Percentiles rank a stretch among this genome's conserved stretches.
Conservation (phyloP, 768 basidiomycete species). For the Boletus tylopilopsis region DNA sequence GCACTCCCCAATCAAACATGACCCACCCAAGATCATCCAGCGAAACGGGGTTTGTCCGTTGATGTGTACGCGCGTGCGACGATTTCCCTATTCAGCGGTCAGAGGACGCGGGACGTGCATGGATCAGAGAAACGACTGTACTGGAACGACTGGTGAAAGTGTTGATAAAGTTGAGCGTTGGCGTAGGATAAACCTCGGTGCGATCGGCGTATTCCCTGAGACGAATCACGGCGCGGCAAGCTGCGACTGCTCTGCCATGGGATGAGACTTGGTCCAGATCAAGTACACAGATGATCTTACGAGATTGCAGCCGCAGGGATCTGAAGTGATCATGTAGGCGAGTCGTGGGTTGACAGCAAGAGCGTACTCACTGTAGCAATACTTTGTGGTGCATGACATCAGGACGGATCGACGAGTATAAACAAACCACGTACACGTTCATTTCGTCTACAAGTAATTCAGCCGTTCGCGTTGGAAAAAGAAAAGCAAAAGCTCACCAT, state of each 20-base stretch:
- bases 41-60: constrained; percentile 8
- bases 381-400: constrained; percentile 6
- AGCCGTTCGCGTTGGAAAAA: not conserved
- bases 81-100: constrained; percentile 14
- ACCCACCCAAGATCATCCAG: constrained; percentile 20
- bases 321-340: constrained; percentile 24
- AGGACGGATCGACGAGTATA: not conserved
- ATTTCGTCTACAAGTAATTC: constrained; percentile 19
- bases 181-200: constrained; percentile 11
- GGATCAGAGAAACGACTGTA: not conserved
- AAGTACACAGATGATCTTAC: constrained; percentile 32
- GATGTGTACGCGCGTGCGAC: constrained; percentile 5
- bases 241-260: constrained; percentile 36
- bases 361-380: constrained; percentile 21
- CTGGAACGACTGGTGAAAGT: constrained; percentile 19
- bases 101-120: not conserved
- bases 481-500: constrained; percentile 14
- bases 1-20: not conserved
- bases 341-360: not conserved
- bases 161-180: constrained; percentile 22
- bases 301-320: constrained; percentile 65
- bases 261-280: constrained; percentile 2
- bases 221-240: constrained; percentile 64
- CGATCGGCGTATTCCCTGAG: constrained; percentile 50
- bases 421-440: constrained; percentile 19